Conservation (phyloP, 1,284 basidiomycete genomes). For the Cutaneotrichosporon sp. region DNA sequence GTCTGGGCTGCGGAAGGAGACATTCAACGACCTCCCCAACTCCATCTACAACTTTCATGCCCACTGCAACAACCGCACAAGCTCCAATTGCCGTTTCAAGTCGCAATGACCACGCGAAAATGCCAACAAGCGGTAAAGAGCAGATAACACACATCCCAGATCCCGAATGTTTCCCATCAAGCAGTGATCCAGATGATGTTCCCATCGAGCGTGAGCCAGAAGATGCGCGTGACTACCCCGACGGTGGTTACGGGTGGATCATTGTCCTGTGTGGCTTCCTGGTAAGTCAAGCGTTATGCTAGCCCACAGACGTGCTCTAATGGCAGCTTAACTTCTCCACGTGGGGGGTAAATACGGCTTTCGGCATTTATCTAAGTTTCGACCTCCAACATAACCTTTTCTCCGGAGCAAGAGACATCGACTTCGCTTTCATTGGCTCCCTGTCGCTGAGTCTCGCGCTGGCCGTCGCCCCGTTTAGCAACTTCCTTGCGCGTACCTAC, state of each 20-base stretch:
- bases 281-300: not conserved
- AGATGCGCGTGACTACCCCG: conserved; percentile 27
- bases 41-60: too few species aligned
- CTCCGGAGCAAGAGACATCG: conserved; percentile 37
- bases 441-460: conserved; percentile 15
- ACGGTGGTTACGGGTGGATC: conserved; percentile 51
- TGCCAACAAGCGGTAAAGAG: too few species aligned
- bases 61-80: too few species aligned
- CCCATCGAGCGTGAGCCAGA: conserved; percentile 13
- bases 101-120: too few species aligned
- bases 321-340: conserved; percentile 20
- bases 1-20: too few species aligned
- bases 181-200: conserved; percentile 1
- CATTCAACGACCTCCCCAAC: too few species aligned
- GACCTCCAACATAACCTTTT: conserved; percentile 48
- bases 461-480: conserved; percentile 12
- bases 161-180: not conserved
- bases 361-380: conserved; percentile 49
- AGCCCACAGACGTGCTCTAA: not conserved
- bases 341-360: conserved; percentile 50
- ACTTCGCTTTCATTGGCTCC: conserved; percentile 18
- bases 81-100: too few species aligned
- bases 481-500: conserved; percentile 13
- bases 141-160: not conserved
- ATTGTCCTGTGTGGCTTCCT: conserved; percentile 27